Base-by-base conservation (phyloP, 2,329 filamentous ascomycete genomes). In the Davidsoniella australis region DNA sequence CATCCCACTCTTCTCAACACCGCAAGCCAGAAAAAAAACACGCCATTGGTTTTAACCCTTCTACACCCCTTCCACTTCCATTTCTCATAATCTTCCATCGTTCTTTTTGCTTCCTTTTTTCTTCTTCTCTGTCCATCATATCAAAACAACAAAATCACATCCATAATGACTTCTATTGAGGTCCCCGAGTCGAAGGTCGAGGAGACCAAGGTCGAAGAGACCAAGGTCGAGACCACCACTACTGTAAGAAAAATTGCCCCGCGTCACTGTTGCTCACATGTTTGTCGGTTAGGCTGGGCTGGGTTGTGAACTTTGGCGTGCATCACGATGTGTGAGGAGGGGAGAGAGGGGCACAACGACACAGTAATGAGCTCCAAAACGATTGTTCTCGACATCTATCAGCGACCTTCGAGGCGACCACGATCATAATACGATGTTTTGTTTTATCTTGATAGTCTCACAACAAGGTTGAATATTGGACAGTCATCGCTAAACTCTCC, bases 101-200 rank as follows among this genome's bases (percentile, higher is more conserved):
- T 39, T 23, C 20, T 29, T 23, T 23, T 38, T 45, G 43, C 16
- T 50, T 16, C 40, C 38, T 47, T 42, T n/a, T 12, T 8, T 37
- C n/a, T 2, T 49, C 39, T 43, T 43, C 41, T 37, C 33, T 48
- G 33, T 17, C 10, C 14, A 20, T 33, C 17, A 39, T 10, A 12
- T 41, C 12, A 33, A 41, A 10, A 14, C 33, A 2, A 39, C 8
- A 24, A 26, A 24, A 45, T 24, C 17, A 45, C 26, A 41, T 17
- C 47, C 56, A 68, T 60, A 42, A 73, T 73, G 70, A 71, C 66
- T 63, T 61, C 67, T 54, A 60, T 65, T 56, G 69, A 72, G 57
- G 66, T 65, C 56, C 68, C 68, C 57, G 72, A 76, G 58, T 67
- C 71, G 56, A 57, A 54, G 50, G 20, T 56, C 16, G 47, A 54